Base-by-base conservation (phyloP, 345 rosid species). In the Trapa bicornis region DNA sequence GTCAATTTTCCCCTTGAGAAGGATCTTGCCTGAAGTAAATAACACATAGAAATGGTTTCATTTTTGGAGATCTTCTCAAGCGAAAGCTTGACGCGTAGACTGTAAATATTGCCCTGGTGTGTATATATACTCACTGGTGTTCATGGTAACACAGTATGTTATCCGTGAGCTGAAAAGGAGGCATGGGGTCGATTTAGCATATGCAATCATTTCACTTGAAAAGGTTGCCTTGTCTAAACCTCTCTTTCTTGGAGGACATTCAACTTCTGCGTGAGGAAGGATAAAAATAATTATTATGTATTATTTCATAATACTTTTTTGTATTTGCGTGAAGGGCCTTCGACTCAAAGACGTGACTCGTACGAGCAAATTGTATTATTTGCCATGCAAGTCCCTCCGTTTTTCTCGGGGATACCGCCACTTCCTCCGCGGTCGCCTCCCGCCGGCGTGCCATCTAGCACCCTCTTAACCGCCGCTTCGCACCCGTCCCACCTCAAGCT, bases 401-500 rank as follows among this genome's bases (percentile, higher is more conserved):
- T 70, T 14, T 56, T 74, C 37, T 43, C 4, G 29, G 33, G 48
- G 43, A 13, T 61, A 41, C 47, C 37, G 15, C 72, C 32, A 42
- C 47, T 39, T 7, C 33, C 47, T 39, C 3, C 66, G 33, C 66
- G 33, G 22, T 29, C 22, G 2, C 56, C 66, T 10, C 48, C 48
- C 48, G 48, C 13, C 48, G 29, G 29, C 12, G 2, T 12, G 47
- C 47, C 47, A 39, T 0, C 47, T 12, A 45, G 72, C 73, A 8
- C 58, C 67, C 1, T 68, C 12, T 16, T 68, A 13, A 10, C 54
- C 67, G 5, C 78, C 35, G 32, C 82, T 71, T 39, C 76, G 52
- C 62, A 82, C 45, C 72, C 81, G 67, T 17, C 50, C 60, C 82
- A 81, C 47, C 57, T 77, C 68, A 81, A 80, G 12, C 90, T 77